A percentile compares a stretch with the other conserved stretches of the same genome.
Evolutionary conservation across 2,329 filamentous ascomycete species (phyloP).

Genomic region (Sordariomycetes sp.): DNA sequence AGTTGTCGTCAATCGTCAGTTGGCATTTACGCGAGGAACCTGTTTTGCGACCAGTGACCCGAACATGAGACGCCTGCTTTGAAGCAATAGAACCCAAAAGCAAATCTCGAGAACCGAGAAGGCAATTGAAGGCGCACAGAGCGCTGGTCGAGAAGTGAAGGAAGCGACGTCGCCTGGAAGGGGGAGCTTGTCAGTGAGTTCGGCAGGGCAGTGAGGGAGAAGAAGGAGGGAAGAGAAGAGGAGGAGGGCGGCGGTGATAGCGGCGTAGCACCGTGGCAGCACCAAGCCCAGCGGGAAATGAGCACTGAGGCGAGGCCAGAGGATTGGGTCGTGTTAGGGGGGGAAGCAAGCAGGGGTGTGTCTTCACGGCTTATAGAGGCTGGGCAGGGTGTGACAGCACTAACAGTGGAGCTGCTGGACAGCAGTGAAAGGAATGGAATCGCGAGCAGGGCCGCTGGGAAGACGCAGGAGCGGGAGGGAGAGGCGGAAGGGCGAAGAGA

Average conservation of each 20-base stretch:
- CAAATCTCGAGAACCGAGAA: conserved; percentile 3
- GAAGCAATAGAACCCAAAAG: background rate
- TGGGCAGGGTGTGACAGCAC: conserved; percentile 3
- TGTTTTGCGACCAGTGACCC: background rate
- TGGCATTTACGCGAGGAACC: conserved; percentile 3
- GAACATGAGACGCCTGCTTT: conserved; percentile 2
- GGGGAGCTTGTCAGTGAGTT: conserved; percentile 7
- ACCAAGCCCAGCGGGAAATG: no score
- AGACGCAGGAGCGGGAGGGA: background rate
- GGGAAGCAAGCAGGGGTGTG: conserved; percentile 2
- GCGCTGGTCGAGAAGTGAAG: conserved; percentile 8
- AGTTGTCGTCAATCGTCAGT: conserved; percentile 3
- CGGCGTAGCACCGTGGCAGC: no score
- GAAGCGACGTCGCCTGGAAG: conserved; percentile 7
- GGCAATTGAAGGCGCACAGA: conserved; percentile 5
- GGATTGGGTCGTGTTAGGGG: conserved; percentile 3
- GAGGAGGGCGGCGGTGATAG: conserved; percentile 1
- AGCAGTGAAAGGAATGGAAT: background rate
- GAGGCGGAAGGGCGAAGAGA: background rate
- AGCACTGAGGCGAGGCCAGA: conserved; percentile 3
- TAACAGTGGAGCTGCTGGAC: no score
- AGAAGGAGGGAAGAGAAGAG: conserved; percentile 2
- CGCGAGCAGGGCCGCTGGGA: background rate
- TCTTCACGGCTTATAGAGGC: background rate
- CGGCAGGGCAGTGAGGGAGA: conserved; percentile 2